phyloP scores from a whole-genome alignment of 2,329 filamentous ascomycete species.

The Ophiostoma australiae region DNA sequence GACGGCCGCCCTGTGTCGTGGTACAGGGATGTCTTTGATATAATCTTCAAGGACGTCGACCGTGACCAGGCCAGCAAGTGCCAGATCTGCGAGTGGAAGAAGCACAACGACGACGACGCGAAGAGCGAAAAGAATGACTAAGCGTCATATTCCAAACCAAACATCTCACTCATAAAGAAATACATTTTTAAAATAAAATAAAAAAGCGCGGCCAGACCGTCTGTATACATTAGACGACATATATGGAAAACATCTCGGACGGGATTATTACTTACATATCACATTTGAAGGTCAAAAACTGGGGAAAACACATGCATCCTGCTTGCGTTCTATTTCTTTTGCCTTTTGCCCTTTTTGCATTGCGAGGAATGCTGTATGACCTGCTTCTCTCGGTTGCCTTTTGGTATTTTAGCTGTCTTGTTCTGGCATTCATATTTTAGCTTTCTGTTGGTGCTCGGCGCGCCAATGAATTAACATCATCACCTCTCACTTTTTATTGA shows the following conservation, averaged over 20 bases:
- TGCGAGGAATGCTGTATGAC: neutral
- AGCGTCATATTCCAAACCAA: neutral
- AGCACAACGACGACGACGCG: conserved; percentile 42
- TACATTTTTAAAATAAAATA: conserved; percentile 16
- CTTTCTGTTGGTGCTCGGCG: neutral
- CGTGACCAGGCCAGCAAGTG: conserved; percentile 67
- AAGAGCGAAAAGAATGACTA: conserved; percentile 47
- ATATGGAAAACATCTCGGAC: neutral
- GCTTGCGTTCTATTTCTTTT: neutral
- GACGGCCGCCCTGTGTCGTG: conserved; percentile 86
- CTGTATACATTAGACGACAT: conserved; percentile 8
- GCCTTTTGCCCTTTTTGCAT: neutral
- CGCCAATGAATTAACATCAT: neutral
- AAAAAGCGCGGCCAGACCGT: neutral
- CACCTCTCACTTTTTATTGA: neutral
- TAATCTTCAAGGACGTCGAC: conserved; percentile 82
- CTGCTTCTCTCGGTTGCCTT: neutral
- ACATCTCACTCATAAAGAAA: neutral
- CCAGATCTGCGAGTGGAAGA: conserved; percentile 55
- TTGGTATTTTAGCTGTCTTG: neutral
- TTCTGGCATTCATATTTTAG: neutral
- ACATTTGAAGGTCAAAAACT: neutral
- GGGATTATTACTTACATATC: neutral
- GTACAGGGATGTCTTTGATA: conserved; percentile 89
- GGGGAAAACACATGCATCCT: neutral